Conservation (phyloP, 2,329 filamentous ascomycete genomes). For the Aspergillus transmontanensis region DNA sequence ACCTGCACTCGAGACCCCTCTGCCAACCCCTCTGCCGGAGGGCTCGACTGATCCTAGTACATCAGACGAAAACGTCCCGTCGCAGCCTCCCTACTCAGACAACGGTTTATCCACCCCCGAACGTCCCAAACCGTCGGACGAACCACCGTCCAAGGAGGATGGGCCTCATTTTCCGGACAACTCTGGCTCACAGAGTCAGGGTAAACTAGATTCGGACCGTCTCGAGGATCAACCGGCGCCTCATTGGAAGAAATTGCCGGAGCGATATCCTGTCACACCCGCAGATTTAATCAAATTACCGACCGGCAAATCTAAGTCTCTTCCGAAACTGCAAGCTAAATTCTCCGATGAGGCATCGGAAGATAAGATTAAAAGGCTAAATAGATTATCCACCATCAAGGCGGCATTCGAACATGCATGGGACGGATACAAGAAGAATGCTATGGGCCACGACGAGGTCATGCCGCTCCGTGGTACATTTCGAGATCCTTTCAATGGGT, state of each 20-base stretch:
- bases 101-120: slow-evolving; percentile 2
- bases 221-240: slow-evolving; percentile 30
- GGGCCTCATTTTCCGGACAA: not conserved
- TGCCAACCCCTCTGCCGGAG: not conserved
- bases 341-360: slow-evolving; percentile 67
- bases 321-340: slow-evolving; percentile 75
- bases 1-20: not conserved
- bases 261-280: slow-evolving; percentile 75
- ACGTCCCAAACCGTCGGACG: not conserved
- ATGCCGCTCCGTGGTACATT: slow-evolving; percentile 68
- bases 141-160: slow-evolving; percentile 9
- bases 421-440: slow-evolving; percentile 76
- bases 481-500: slow-evolving; percentile 85
- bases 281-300: slow-evolving; percentile 76
- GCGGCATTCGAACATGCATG: slow-evolving; percentile 77
- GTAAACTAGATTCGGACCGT: slow-evolving; percentile 33
- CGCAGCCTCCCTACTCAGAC: not conserved
- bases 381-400: slow-evolving; percentile 69
- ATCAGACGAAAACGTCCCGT: not conserved
- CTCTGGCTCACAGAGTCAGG: slow-evolving; percentile 32
- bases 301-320: slow-evolving; percentile 65
- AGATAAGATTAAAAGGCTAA: slow-evolving; percentile 63
- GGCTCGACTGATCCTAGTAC: not conserved
- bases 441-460: slow-evolving; percentile 87
- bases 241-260: slow-evolving; percentile 74